Percentiles rank a stretch among this genome's conserved stretches.
These are phyloP conservation scores for Coniella lustricola DNA, from an alignment of 2,329 filamentous ascomycete genomes.

Conservation along the genomic window DNA sequence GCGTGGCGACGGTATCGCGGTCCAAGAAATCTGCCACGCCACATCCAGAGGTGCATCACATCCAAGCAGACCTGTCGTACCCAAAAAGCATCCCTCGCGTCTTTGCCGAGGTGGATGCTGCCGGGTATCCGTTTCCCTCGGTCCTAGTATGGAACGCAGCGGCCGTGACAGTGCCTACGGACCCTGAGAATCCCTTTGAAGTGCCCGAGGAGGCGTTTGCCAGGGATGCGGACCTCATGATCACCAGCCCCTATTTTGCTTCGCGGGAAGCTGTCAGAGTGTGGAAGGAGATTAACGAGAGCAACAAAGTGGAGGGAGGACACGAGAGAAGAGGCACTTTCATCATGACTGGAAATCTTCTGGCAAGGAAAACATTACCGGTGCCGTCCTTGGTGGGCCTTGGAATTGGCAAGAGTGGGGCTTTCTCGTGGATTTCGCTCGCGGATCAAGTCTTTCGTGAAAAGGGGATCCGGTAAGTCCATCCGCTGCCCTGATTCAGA, in stretches of 20 bases:
- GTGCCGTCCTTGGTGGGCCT: conserved; percentile 3
- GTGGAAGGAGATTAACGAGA: conserved; percentile 5
- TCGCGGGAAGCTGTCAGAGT: conserved; percentile 10
- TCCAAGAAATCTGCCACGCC: conserved; percentile 1
- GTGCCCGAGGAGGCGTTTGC: conserved; percentile 5
- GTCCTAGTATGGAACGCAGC: conserved; percentile 17
- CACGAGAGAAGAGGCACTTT: conserved; percentile 10
- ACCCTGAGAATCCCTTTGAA: conserved; percentile 11
- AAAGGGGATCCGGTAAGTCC: conserved; percentile 14
- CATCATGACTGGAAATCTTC: conserved; percentile 14
- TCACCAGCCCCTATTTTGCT: conserved; percentile 12
- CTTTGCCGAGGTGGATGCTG: background rate
- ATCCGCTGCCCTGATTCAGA: background rate
- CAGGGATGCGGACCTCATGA: conserved; percentile 8
- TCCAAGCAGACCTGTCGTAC: conserved; percentile 14
- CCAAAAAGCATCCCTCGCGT: background rate
- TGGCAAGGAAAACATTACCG: conserved; percentile 5
- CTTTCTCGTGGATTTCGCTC: conserved; percentile 8
- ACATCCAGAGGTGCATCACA: conserved; percentile 1
- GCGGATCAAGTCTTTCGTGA: conserved; percentile 11
- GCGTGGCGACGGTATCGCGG: conserved; percentile 15
- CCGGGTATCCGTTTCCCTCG: conserved; percentile 5
- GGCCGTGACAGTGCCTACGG: conserved; percentile 1
- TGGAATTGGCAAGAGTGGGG: conserved; percentile 11
- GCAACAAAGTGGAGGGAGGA: too few species aligned